Evolutionary conservation across 257 asterid species (phyloP).

Genomic region (Rauvolfia tetraphylla): DNA sequence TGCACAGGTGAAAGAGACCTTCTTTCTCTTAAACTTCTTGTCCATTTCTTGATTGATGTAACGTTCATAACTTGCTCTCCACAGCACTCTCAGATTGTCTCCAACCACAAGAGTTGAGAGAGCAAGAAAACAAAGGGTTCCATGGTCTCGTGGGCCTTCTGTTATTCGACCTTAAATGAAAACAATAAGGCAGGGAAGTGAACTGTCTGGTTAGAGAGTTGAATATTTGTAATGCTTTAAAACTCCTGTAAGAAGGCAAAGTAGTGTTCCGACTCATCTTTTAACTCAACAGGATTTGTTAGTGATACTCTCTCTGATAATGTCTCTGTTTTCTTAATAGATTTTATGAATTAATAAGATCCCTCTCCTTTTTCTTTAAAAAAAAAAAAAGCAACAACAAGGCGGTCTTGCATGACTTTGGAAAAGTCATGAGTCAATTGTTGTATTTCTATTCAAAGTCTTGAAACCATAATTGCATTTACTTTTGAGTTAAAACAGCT

Average conservation of each 20-base stretch:
- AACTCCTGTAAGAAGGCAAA: no score
- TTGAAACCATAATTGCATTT: background rate
- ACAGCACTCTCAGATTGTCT: background rate
- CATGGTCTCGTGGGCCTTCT: background rate
- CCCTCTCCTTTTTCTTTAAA: no score
- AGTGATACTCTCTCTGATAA: no score
- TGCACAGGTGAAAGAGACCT: background rate
- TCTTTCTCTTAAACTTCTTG: background rate
- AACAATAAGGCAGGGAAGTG: no score
- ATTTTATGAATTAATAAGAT: no score
- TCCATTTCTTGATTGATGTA: constrained; percentile 2
- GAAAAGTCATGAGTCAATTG: background rate
- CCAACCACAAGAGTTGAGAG: background rate
- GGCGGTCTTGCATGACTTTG: background rate
- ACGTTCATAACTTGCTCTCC: background rate
- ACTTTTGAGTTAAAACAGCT: constrained; percentile 1
- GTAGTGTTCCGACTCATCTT: no score
- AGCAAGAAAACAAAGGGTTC: background rate
- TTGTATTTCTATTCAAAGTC: background rate
- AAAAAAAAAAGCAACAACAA: no score
- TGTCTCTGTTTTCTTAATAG: no score
- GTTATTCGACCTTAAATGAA: no score
- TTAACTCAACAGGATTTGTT: no score
- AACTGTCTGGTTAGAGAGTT: no score
- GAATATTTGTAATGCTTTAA: no score